A percentile compares a stretch with the other conserved stretches of the same genome.
These are phyloP conservation scores for Chaetothyriales sp. DNA, from an alignment of 2,329 filamentous ascomycete species.

Conservation along the genomic window DNA sequence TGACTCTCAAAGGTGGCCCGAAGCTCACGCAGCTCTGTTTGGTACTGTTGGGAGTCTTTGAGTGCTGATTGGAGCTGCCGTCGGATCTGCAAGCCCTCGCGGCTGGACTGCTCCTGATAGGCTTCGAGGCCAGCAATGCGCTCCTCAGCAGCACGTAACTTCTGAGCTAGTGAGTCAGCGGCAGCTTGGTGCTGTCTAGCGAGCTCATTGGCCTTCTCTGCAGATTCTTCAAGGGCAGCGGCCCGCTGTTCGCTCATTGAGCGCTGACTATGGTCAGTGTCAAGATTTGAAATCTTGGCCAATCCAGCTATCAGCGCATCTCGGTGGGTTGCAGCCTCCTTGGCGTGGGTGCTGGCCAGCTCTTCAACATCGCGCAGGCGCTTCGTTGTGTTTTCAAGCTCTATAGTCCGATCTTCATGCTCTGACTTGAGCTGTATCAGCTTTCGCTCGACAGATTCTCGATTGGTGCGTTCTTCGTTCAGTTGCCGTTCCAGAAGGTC, in stretches of 20 bases:
- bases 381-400: constrained; percentile 59
- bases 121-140: constrained; percentile 90
- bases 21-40: constrained; percentile 65
- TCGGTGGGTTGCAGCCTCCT: constrained; percentile 74
- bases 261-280: constrained; percentile 34
- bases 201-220: constrained; percentile 60
- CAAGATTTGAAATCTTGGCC: constrained; percentile 47
- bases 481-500: constrained; percentile 63
- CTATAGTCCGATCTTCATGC: constrained; percentile 62
- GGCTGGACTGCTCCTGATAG: constrained; percentile 92
- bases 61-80: constrained; percentile 76
- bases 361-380: constrained; percentile 76
- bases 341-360: constrained; percentile 69
- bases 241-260: constrained; percentile 41
- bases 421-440: constrained; percentile 63
- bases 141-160: constrained; percentile 82
- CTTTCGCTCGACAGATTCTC: constrained; percentile 62
- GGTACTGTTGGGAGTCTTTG: constrained; percentile 68
- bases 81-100: constrained; percentile 77
- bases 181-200: constrained; percentile 81
- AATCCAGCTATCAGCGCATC: constrained; percentile 69
- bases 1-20: constrained; percentile 70
- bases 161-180: constrained; percentile 73
- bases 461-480: constrained; percentile 62
- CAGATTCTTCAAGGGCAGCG: constrained; percentile 59